These are phyloP conservation scores for Lentinula novae-zelandiae DNA, from an alignment of 1,284 basidiomycete genomes.

Conservation along the genomic window DNA sequence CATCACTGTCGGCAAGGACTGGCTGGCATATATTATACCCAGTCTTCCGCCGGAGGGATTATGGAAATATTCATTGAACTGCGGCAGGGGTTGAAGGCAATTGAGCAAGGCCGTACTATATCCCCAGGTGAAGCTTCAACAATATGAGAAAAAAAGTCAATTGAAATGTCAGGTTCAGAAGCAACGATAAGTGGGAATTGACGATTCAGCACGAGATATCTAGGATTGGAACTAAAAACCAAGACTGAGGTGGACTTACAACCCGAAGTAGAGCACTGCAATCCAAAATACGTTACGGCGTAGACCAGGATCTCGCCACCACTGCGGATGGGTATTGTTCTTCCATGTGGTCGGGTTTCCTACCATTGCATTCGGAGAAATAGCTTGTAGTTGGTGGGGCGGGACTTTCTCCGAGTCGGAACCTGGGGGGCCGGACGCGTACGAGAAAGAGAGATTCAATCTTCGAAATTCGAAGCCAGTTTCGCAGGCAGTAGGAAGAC, in stretches of 20 bases:
- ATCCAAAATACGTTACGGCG: conserved; percentile 12
- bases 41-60: conserved; percentile 9
- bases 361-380: background rate
- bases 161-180: background rate
- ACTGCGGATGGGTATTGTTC: conserved; percentile 10
- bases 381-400: background rate
- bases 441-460: background rate
- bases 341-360: conserved; percentile 7
- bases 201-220: background rate
- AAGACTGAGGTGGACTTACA: conserved; percentile 2
- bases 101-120: conserved; percentile 11
- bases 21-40: conserved; percentile 11
- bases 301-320: conserved; percentile 14
- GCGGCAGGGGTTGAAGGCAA: conserved; percentile 10
- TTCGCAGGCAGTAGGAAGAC: background rate
- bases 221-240: background rate
- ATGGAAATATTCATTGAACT: conserved; percentile 12
- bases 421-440: background rate
- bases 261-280: conserved; percentile 10
- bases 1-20: conserved; percentile 12
- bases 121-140: conserved; percentile 7
- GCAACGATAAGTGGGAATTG: background rate
- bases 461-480: background rate
- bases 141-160: background rate
- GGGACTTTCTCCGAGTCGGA: conserved; percentile 1